Percentiles rank a stretch among this genome's conserved stretches.
Conservation (phyloP, 2,329 filamentous ascomycete species). For the Penicillium rolfsii region DNA sequence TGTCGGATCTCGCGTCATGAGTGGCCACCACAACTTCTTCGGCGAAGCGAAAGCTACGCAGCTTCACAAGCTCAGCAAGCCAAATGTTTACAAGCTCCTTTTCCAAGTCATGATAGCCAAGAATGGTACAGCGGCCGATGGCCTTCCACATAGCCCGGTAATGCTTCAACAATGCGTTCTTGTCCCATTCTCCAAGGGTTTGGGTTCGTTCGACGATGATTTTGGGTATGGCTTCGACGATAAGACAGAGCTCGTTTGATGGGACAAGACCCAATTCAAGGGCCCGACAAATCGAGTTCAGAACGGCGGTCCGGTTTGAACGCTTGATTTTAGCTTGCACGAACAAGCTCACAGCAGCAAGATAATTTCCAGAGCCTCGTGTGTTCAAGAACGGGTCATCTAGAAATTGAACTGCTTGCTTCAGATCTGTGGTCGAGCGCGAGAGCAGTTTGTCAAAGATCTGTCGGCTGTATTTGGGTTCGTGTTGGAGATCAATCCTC, state of each 20-base stretch:
- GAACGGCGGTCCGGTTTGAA: slow-evolving; percentile 25
- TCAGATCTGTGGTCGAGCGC: slow-evolving; percentile 17
- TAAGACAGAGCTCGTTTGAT: slow-evolving; percentile 36
- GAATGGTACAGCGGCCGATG: slow-evolving; percentile 41
- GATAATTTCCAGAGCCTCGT: slow-evolving; percentile 41
- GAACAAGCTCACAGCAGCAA: slow-evolving; percentile 34
- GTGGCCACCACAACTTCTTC: slow-evolving; percentile 38
- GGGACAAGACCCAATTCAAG: slow-evolving; percentile 43
- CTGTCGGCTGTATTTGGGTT: slow-evolving; percentile 40
- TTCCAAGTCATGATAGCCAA: slow-evolving; percentile 39
- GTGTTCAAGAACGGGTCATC: slow-evolving; percentile 43
- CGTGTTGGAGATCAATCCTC: slow-evolving; percentile 38
- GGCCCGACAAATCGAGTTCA: slow-evolving; percentile 34
- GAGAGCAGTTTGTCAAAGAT: slow-evolving; percentile 40
- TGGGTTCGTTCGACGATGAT: slow-evolving; percentile 23
- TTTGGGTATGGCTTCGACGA: slow-evolving; percentile 35
- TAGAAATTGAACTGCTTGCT: slow-evolving; percentile 38
- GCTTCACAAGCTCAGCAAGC: slow-evolving; percentile 35
- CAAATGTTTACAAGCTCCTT: slow-evolving; percentile 35
- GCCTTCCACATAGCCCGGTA: slow-evolving; percentile 44
- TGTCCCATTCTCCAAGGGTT: slow-evolving; percentile 20
- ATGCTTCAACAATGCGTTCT: slow-evolving; percentile 25
- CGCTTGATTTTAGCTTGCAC: slow-evolving; percentile 23
- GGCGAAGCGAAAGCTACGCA: slow-evolving; percentile 28
- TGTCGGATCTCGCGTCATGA: slow-evolving; percentile 20